These are phyloP conservation scores for Aspergillus ruber DNA, from an alignment of 2,329 filamentous ascomycete species.

Conservation along the genomic window DNA sequence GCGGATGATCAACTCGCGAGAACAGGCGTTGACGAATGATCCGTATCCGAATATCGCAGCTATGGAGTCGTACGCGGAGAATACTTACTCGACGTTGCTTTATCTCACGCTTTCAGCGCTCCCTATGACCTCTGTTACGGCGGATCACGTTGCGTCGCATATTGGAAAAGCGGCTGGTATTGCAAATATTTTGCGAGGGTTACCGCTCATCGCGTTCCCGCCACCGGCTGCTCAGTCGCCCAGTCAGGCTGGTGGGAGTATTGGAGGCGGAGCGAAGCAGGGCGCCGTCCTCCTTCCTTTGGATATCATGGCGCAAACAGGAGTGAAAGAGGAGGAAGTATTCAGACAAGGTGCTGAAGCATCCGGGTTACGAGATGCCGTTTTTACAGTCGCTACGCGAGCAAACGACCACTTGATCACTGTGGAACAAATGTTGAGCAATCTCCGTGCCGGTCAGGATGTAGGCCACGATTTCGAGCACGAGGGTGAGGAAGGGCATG, in stretches of 20 bases:
- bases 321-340: constrained; percentile 81
- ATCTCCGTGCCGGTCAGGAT: constrained; percentile 64
- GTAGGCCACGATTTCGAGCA: constrained; percentile 88
- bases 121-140: constrained; percentile 71
- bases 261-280: constrained; percentile 39
- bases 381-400: constrained; percentile 86
- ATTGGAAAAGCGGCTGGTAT: constrained; percentile 93
- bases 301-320: constrained; percentile 78
- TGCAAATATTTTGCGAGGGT: constrained; percentile 72
- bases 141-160: constrained; percentile 90
- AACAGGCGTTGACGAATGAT: constrained; percentile 75
- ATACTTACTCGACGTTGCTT: constrained; percentile 86
- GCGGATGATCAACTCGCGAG: constrained; percentile 72
- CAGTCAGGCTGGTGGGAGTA: constrained; percentile 35
- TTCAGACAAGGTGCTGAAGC: constrained; percentile 74
- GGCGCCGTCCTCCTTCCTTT: constrained; percentile 73
- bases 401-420: constrained; percentile 96
- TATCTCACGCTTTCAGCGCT: constrained; percentile 79
- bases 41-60: constrained; percentile 68
- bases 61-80: constrained; percentile 85
- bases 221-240: constrained; percentile 53
- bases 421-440: constrained; percentile 81
- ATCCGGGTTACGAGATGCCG: constrained; percentile 74
- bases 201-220: constrained; percentile 81
- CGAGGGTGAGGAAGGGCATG: constrained; percentile 64